phyloP scores from a whole-genome alignment of 208 protist species.

The Leishmania tropica region DNA sequence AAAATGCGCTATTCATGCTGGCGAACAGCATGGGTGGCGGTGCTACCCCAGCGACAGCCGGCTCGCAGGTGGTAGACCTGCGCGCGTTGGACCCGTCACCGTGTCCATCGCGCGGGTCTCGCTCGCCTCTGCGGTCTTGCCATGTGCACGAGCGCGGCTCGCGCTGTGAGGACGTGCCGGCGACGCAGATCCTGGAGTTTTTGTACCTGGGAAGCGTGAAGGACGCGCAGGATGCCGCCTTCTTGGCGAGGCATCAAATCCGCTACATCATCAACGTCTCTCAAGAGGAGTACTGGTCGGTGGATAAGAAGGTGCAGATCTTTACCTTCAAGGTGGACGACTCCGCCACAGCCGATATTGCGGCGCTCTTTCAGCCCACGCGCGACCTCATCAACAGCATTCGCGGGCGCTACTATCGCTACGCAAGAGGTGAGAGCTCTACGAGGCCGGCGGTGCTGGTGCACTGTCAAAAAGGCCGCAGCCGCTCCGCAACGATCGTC shows the following conservation, averaged over 20 bases:
- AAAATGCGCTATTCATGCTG: constrained; percentile 26
- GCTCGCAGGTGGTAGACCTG: constrained; percentile 32
- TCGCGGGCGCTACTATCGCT: constrained; percentile 48
- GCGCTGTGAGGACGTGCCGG: constrained; percentile 33
- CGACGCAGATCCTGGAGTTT: constrained; percentile 78
- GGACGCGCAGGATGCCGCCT: constrained; percentile 77
- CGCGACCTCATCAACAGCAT: constrained; percentile 58
- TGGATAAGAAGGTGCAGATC: constrained; percentile 57
- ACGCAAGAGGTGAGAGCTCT: constrained; percentile 12
- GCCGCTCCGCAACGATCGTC: constrained; percentile 84
- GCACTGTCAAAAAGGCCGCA: constrained; percentile 88
- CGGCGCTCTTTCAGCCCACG: constrained; percentile 56
- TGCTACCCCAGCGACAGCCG: neutral
- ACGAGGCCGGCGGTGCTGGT: constrained; percentile 62
- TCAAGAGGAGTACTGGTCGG: constrained; percentile 86
- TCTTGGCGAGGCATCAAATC: constrained; percentile 67
- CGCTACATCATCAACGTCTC: constrained; percentile 86
- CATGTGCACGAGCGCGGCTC: neutral
- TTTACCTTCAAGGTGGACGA: constrained; percentile 77
- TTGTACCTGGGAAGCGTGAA: constrained; percentile 75
- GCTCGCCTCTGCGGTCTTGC: neutral
- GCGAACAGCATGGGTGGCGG: constrained; percentile 11
- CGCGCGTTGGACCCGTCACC: constrained; percentile 16
- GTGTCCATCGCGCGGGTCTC: constrained; percentile 6
- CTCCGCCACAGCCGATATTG: constrained; percentile 62